phyloP scores from a whole-genome alignment of 371 early-diverging fungal genomes.

The Ordospora colligata region DNA sequence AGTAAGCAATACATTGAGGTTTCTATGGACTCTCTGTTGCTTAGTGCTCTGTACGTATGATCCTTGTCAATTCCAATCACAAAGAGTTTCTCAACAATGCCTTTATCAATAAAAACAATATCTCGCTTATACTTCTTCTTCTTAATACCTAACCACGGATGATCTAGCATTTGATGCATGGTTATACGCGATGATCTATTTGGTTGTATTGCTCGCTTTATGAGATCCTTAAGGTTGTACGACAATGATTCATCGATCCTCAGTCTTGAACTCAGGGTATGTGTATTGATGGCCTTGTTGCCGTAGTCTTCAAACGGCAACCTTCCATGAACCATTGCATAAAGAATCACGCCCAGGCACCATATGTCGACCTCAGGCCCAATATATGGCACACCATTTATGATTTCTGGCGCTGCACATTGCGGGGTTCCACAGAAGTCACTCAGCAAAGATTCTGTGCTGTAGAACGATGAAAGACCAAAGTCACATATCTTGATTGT shows the following conservation, averaged over 20 bases:
- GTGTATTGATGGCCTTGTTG: slow-evolving; percentile 65
- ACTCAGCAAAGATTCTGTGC: slow-evolving; percentile 64
- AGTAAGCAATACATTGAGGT: neutral
- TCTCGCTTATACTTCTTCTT: neutral
- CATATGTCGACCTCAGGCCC: slow-evolving; percentile 72
- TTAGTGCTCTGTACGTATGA: neutral
- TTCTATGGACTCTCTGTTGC: neutral
- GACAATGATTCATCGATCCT: slow-evolving; percentile 63
- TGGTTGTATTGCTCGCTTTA: slow-evolving; percentile 60
- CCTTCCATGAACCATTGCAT: slow-evolving; percentile 68
- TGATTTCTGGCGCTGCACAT: slow-evolving; percentile 87
- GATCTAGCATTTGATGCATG: slow-evolving; percentile 73
- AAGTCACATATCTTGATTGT: slow-evolving; percentile 41
- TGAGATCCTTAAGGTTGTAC: slow-evolving; percentile 67
- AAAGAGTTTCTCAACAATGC: neutral
- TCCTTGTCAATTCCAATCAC: neutral
- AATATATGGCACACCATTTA: slow-evolving; percentile 65
- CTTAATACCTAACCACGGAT: slow-evolving; percentile 65
- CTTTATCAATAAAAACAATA: neutral
- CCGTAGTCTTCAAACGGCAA: slow-evolving; percentile 62
- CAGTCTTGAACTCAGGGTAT: slow-evolving; percentile 57
- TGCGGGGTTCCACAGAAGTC: slow-evolving; percentile 88
- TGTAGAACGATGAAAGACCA: slow-evolving; percentile 64
- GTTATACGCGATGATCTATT: slow-evolving; percentile 13
- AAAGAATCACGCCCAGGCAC: slow-evolving; percentile 72